phyloP scores from a whole-genome alignment of 768 basidiomycete genomes.

The Naganishia vishniacii region DNA sequence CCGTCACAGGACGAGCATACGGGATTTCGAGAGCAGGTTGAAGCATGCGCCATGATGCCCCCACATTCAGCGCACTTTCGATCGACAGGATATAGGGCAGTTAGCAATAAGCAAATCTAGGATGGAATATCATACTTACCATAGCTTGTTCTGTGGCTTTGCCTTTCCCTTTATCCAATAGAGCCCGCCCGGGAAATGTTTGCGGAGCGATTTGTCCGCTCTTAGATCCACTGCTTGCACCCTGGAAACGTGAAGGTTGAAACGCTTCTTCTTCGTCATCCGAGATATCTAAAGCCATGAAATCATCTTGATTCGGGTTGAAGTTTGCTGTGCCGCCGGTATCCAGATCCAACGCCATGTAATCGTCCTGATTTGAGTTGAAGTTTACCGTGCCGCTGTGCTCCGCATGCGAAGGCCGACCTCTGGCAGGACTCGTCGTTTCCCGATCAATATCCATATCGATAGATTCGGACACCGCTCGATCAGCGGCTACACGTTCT shows the following conservation, averaged over 20 bases:
- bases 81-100: too few relatives aligned
- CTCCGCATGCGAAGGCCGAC: too few relatives aligned
- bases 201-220: neutral
- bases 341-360: neutral
- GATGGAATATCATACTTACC: neutral
- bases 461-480: neutral
- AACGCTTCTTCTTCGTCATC: neutral
- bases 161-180: conserved; percentile 11
- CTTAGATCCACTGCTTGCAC: neutral
- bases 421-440: neutral
- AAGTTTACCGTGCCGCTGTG: too few relatives aligned
- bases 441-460: conserved; percentile 13
- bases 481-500: neutral
- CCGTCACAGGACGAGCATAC: neutral
- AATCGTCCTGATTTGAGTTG: neutral
- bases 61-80: conserved; percentile 13
- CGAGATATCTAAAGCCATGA: conserved; percentile 13
- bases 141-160: conserved; percentile 3
- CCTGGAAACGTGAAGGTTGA: neutral
- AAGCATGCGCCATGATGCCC: conserved; percentile 1
- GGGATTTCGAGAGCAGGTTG: neutral
- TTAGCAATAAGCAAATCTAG: neutral
- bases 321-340: neutral
- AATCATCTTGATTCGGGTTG: conserved; percentile 12
- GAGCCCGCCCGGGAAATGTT: neutral